A percentile compares a stretch with the other conserved stretches of the same genome.
These are phyloP conservation scores for Podaxis sp. DNA, from an alignment of 768 basidiomycete genomes.

Conservation along the genomic window DNA sequence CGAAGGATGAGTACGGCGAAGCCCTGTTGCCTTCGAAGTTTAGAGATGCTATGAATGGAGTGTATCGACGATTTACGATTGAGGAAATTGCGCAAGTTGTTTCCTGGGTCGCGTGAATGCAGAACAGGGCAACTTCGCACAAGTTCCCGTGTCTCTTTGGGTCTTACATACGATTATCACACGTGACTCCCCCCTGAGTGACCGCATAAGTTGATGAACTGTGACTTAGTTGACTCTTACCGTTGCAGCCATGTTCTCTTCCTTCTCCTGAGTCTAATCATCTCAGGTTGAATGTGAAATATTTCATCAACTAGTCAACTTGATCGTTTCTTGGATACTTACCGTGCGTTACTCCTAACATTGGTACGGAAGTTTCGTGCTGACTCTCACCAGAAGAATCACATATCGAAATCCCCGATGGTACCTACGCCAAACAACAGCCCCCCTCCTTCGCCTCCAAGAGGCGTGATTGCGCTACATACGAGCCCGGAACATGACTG, in stretches of 20 bases:
- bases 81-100: conserved; percentile 3
- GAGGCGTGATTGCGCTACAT: conserved; percentile 16
- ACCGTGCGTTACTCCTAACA: neutral
- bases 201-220: neutral
- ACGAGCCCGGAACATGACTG: conserved; percentile 40
- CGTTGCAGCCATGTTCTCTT: neutral
- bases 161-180: neutral
- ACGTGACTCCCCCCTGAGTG: neutral
- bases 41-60: conserved; percentile 9
- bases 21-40: conserved; percentile 4
- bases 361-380: neutral
- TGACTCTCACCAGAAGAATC: neutral
- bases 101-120: neutral
- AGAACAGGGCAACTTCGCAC: neutral
- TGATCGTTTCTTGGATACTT: neutral
- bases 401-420: neutral
- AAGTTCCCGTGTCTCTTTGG: no score
- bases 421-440: conserved; percentile 3
- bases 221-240: neutral
- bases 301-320: neutral
- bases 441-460: conserved; percentile 17
- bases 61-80: conserved; percentile 4
- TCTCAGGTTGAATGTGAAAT: neutral
- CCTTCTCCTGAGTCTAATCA: neutral
- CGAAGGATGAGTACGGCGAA: conserved; percentile 3